Evolutionary conservation across 352 stramenopile species (phyloP), one percentile per base, ranked within the genome.

Genomic region (Thalassiosira hispida): DNA sequence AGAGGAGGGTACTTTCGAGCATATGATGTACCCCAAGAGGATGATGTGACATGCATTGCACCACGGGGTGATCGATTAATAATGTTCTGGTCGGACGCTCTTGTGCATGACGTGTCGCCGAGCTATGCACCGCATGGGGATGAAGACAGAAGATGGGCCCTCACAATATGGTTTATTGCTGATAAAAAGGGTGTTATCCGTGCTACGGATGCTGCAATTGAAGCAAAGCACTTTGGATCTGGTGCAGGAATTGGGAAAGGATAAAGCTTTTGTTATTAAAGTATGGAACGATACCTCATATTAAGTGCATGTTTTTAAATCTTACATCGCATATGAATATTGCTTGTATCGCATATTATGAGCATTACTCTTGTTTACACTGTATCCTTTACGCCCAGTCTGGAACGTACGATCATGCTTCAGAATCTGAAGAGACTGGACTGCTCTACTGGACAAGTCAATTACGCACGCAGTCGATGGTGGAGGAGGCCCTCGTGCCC

Each of bases 1-100:
- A 47, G 57, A 46, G 68, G 68, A 23, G 68, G 68, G 8, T 77
- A 77, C 35, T 77, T 77, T 55, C 29, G 68, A 52, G 68, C 68
- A 0, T 70, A 77, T 53, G 68, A 77, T 63, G 56, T 70, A 4
- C 68, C 68, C 1, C 18, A 63, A 25, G 38, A 33, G 6, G 68
- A 47, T 33, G 35, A 70, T 12, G 33, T 77, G 1, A 62, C 44
- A 22, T 62, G 29, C 20, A 70, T 77, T 23, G 68, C 68, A 22
- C 68, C 68, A 1, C 38, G 57, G 56, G 68, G 68, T 23, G 68
- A 77, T 70, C 16, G 68, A 16, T 27, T 77, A 0, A 27, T 77
- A n/a, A 33, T 77, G 4, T 77, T 77, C 60, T 77, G 68, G 68
- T 64, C 46, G 2, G 68, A 77, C 63, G 56, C 68, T 3, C 22